Evolutionary conservation across 345 rosid genomes (phyloP).

Genomic region (Angophora floribunda): DNA sequence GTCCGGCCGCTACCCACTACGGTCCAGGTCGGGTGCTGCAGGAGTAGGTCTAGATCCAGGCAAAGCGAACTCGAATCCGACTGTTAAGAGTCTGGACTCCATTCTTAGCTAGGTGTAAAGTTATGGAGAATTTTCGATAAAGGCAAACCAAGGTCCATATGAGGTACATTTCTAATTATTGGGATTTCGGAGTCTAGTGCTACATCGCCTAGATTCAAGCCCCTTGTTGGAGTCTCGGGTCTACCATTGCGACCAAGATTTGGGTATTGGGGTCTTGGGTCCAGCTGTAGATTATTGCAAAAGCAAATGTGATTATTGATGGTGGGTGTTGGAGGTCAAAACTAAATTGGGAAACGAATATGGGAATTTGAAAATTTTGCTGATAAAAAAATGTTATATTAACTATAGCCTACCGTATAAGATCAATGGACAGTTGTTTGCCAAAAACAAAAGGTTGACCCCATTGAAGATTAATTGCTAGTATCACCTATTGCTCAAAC

Average conservation of each 20-base stretch:
- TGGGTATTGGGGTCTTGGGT: neutral
- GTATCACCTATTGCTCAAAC: neutral
- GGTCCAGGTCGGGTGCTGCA: neutral
- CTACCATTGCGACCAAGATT: accelerated
- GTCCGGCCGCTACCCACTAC: neutral
- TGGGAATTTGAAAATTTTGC: neutral
- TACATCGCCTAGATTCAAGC: accelerated
- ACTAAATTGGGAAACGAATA: neutral
- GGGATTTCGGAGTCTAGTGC: neutral
- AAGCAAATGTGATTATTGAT: accelerated
- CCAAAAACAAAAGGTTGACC: too few species aligned
- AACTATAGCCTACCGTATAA: too few species aligned
- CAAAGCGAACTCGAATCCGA: accelerated
- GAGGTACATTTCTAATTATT: neutral
- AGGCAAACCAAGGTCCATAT: neutral
- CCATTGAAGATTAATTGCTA: neutral
- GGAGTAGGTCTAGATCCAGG: neutral
- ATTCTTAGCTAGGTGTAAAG: neutral
- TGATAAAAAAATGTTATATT: neutral
- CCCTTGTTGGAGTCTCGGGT: neutral
- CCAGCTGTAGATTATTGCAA: neutral
- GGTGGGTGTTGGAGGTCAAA: neutral
- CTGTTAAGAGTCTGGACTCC: neutral
- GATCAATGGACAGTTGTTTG: too few species aligned
- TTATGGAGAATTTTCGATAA: neutral